Conservation (phyloP, 495 filamentous ascomycete species). For the Penicillium soppii region DNA sequence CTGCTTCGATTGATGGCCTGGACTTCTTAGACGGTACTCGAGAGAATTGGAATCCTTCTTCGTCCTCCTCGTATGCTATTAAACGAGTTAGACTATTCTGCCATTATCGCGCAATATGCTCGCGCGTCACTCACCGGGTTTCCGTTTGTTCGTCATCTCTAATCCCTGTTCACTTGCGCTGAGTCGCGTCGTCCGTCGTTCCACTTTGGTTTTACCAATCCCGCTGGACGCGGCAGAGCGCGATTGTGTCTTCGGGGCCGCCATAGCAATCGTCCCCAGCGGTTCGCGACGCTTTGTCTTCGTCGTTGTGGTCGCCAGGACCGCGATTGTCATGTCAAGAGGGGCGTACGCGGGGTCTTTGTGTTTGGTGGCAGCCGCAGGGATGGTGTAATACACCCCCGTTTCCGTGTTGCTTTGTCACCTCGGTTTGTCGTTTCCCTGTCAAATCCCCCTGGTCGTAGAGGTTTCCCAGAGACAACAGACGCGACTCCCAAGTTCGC, state of each 20-base stretch:
- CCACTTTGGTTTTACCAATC: slow-evolving; percentile 24
- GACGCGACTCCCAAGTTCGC: not conserved
- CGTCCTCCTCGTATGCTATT: slow-evolving; percentile 54
- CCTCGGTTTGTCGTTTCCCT: not conserved
- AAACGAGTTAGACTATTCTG: slow-evolving; percentile 14
- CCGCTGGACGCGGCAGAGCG: slow-evolving; percentile 33
- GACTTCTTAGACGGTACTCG: slow-evolving; percentile 47
- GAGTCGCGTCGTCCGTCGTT: slow-evolving; percentile 40
- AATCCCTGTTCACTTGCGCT: slow-evolving; percentile 41
- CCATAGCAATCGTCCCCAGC: slow-evolving; percentile 44
- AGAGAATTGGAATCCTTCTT: slow-evolving; percentile 55
- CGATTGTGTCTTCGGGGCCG: slow-evolving; percentile 43
- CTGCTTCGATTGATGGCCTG: slow-evolving; percentile 26
- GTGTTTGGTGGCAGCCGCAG: not conserved
- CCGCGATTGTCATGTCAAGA: slow-evolving; percentile 50
- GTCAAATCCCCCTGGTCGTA: not conserved
- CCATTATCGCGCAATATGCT: not conserved
- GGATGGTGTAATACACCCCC: not conserved
- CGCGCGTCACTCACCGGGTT: slow-evolving; percentile 42
- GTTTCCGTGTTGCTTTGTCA: not conserved
- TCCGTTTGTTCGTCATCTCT: slow-evolving; percentile 29
- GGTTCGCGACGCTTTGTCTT: slow-evolving; percentile 48
- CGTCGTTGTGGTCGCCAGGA: slow-evolving; percentile 38
- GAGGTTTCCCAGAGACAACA: slow-evolving; percentile 3
- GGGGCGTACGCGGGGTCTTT: slow-evolving; percentile 12